Conservation (phyloP, 805 yeast species). For the Pichia membranifaciens region DNA sequence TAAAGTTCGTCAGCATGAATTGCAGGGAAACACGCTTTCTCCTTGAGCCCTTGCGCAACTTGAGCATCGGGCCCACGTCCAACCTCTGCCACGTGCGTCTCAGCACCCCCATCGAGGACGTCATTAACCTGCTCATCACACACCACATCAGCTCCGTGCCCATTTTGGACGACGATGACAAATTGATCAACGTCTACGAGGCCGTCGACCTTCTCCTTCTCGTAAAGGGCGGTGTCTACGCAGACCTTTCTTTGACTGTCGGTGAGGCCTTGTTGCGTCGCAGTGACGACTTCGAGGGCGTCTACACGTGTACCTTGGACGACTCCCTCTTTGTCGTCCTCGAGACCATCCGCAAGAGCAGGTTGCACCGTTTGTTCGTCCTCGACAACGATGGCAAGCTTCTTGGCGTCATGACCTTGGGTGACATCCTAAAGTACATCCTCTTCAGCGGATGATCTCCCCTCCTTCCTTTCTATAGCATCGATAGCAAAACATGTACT, state of each 20-base stretch:
- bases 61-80: conserved; percentile 54
- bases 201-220: conserved; percentile 90
- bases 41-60: conserved; percentile 64
- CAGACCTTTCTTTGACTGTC: conserved; percentile 82
- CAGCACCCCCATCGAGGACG: conserved; percentile 91
- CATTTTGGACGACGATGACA: conserved; percentile 64
- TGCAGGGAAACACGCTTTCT: conserved; percentile 90
- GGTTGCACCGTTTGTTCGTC: conserved; percentile 87
- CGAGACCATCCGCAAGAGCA: conserved; percentile 87
- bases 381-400: conserved; percentile 79
- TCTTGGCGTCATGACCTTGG: conserved; percentile 79
- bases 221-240: conserved; percentile 90
- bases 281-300: conserved; percentile 96
- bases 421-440: conserved; percentile 84
- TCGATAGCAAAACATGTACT: not conserved
- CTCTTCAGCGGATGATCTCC: conserved; percentile 33
- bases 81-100: conserved; percentile 73
- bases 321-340: conserved; percentile 84
- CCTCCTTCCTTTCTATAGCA: not conserved
- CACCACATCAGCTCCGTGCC: conserved; percentile 90
- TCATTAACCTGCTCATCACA: conserved; percentile 72
- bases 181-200: conserved; percentile 84
- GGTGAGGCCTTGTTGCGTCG: conserved; percentile 94
- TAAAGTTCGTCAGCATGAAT: conserved; percentile 91
- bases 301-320: conserved; percentile 84